These are phyloP conservation scores for Massarina eburnea DNA, from an alignment of 2,329 filamentous ascomycete genomes.

Conservation along the genomic window DNA sequence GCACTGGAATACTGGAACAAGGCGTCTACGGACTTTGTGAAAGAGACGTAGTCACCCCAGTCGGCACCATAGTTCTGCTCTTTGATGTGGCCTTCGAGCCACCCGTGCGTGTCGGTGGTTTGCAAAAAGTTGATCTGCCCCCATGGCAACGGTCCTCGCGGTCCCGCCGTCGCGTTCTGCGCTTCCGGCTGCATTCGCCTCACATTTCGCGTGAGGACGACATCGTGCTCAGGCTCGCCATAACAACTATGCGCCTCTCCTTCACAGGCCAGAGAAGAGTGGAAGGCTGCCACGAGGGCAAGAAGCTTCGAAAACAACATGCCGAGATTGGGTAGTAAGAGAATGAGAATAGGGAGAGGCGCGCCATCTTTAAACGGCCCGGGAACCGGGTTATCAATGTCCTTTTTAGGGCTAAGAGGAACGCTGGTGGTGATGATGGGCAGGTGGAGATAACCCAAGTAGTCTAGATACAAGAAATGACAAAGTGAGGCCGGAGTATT, in stretches of 20 bases:
- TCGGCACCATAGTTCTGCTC: slow-evolving; percentile 66
- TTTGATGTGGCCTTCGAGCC: slow-evolving; percentile 63
- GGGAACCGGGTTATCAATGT: not conserved
- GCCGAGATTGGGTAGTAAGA: not conserved
- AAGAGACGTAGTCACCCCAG: slow-evolving; percentile 67
- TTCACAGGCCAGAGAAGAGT: slow-evolving; percentile 28
- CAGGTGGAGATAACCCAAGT: too few relatives aligned
- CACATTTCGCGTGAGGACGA: slow-evolving; percentile 45
- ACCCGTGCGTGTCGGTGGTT: slow-evolving; percentile 64
- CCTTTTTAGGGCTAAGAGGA: too few relatives aligned
- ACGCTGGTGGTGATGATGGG: too few relatives aligned
- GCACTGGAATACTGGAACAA: too few relatives aligned
- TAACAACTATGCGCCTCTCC: slow-evolving; percentile 38
- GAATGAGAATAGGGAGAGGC: not conserved
- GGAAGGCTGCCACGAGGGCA: slow-evolving; percentile 2
- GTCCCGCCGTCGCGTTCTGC: slow-evolving; percentile 40
- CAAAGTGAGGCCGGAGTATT: too few relatives aligned
- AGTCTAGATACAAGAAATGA: too few relatives aligned
- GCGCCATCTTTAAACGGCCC: not conserved
- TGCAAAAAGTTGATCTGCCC: slow-evolving; percentile 68
- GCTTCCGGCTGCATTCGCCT: slow-evolving; percentile 50
- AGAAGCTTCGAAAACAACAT: slow-evolving; percentile 12
- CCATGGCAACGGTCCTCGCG: slow-evolving; percentile 56
- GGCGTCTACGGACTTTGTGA: slow-evolving; percentile 57
- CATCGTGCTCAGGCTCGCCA: slow-evolving; percentile 42